These are phyloP conservation scores for Penicillium sp. DNA, from an alignment of 2,329 filamentous ascomycete species.

Conservation along the genomic window DNA sequence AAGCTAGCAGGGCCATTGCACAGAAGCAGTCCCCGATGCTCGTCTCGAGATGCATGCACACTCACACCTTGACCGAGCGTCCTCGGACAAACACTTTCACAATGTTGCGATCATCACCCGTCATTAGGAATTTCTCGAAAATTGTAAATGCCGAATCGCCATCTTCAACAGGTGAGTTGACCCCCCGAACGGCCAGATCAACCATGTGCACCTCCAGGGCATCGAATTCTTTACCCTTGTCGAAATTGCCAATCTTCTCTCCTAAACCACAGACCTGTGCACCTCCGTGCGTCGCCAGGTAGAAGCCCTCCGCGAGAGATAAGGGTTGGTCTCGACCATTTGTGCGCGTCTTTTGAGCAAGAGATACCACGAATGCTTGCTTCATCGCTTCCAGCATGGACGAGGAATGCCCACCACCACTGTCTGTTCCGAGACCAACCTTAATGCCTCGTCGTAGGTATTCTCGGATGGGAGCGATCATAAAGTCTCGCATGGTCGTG, in stretches of 20 bases:
- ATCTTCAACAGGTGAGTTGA: slow-evolving; percentile 51
- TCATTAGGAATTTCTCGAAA: slow-evolving; percentile 62
- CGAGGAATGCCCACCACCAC: slow-evolving; percentile 56
- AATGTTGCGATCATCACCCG: slow-evolving; percentile 59
- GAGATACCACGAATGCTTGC: slow-evolving; percentile 50
- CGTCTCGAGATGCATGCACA: too few relatives aligned
- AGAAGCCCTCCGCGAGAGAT: slow-evolving; percentile 50
- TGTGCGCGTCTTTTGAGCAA: slow-evolving; percentile 30
- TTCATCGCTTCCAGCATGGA: slow-evolving; percentile 45
- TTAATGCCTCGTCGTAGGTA: slow-evolving; percentile 55
- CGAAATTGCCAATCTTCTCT: slow-evolving; percentile 52
- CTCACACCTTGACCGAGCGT: slow-evolving; percentile 26
- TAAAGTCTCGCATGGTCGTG: slow-evolving; percentile 54
- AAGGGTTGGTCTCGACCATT: slow-evolving; percentile 42
- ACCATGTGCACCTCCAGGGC: slow-evolving; percentile 46
- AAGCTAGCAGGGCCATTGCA: too few relatives aligned
- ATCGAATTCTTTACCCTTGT: slow-evolving; percentile 57
- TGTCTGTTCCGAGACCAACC: slow-evolving; percentile 62
- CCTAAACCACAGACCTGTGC: slow-evolving; percentile 54
- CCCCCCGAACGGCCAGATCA: slow-evolving; percentile 28
- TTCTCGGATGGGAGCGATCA: slow-evolving; percentile 54
- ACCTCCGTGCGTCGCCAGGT: slow-evolving; percentile 57
- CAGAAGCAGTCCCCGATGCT: too few relatives aligned
- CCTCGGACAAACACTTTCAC: slow-evolving; percentile 50
- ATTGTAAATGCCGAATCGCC: slow-evolving; percentile 43